Evolutionary conservation across 2,329 filamentous ascomycete species (phyloP), one percentile per base, ranked within the genome.

Genomic region (Beauveria caledonica): DNA sequence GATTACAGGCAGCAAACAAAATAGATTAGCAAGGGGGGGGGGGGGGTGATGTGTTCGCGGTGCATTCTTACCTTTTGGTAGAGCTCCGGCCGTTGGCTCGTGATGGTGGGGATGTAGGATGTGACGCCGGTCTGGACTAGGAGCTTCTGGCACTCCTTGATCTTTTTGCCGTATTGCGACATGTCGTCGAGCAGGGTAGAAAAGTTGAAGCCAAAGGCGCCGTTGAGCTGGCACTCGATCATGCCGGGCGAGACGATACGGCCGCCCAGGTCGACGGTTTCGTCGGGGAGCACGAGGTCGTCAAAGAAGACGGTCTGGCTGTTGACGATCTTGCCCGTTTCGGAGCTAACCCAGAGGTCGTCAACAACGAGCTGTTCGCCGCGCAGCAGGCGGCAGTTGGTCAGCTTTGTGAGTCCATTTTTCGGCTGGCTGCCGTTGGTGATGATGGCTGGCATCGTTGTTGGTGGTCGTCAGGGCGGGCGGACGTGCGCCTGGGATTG

Each of bases 141-240:
- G 33, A 82, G 80, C 65, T 78, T 83, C 73, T 94, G 94, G 63
- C 93, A 80, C 61, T 85, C 78, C 64, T 79, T 79, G 54, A 96
- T 76, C n/a, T 84, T 86, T 71, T 90, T 87, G 61, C 83, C 82
- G 68, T 95, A 96, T 56, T 82, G 79, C 33, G 79, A 75, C 73
- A 82, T 84, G 67, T 88, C 84, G 17, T 86, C 80, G n/a, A 89
- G 84, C 10, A 91, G 79, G 1, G 86, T 85, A 3, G 90, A 94
- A 72, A 95, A 96, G 77, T 96, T 93, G 78, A 96, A 95, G 60
- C 92, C 92, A 68, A 92, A 93, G 10, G 89, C 92, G 52, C 92
- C 92, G 69, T 97, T 97, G 66, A 97, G 85, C 73, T 97, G 92
- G 57, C 88, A 88, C 66, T 97, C 92, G 67, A 97, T 94, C 69